Conservation (phyloP, 345 rosid genomes). For the Eucalyptus marginata region DNA sequence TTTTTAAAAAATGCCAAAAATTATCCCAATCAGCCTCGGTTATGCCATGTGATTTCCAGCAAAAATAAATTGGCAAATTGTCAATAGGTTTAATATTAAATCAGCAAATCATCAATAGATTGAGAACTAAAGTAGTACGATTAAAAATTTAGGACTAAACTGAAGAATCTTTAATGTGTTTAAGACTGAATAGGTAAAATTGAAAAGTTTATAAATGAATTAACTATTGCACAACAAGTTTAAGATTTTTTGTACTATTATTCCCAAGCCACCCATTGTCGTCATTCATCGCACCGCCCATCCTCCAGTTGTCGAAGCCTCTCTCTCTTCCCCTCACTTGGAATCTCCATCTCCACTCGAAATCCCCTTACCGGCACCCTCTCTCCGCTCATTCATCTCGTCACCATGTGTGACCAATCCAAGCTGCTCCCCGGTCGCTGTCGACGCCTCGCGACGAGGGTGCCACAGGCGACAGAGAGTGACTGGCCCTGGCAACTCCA, state of each 20-base stretch:
- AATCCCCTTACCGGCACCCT: background rate
- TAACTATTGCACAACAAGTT: background rate
- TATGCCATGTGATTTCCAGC: background rate
- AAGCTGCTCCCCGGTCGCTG: background rate
- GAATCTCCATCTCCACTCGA: background rate
- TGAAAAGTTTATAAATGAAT: fast-evolving
- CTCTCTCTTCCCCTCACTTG: background rate
- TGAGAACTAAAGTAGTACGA: fast-evolving
- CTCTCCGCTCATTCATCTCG: background rate
- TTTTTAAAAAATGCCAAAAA: too few relatives aligned
- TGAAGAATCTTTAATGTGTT: too few relatives aligned
- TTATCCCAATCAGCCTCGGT: fast-evolving
- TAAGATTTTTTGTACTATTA: background rate
- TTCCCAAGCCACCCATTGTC: background rate
- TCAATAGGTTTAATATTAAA: too few relatives aligned
- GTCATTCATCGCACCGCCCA: background rate
- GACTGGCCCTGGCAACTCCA: background rate
- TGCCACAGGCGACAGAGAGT: background rate
- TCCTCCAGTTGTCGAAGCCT: background rate
- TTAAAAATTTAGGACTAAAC: fast-evolving
- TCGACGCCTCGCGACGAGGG: background rate
- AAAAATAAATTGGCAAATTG: too few relatives aligned
- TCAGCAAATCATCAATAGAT: background rate
- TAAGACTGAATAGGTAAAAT: too few relatives aligned
- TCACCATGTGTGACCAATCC: background rate